Base-by-base conservation (phyloP, 2,329 filamentous ascomycete genomes). In the Fusarium burgessii region DNA sequence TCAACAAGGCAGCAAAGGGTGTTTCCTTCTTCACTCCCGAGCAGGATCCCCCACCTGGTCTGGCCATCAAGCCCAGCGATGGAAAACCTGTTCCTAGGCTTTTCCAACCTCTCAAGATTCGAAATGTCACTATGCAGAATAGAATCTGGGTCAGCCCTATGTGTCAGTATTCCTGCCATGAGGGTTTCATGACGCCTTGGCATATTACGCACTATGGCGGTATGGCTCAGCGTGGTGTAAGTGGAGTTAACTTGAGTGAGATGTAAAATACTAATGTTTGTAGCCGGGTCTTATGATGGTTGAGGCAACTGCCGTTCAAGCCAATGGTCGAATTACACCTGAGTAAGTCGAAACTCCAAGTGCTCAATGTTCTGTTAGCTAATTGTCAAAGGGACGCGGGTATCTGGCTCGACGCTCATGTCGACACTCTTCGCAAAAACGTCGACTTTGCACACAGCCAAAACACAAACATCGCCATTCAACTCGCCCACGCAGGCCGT, bases 181-280 rank as follows among this genome's bases (percentile, higher is more conserved):
- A 84, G 41, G 82, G 93, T 13, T 91, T 93, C 77, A 86, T 88
- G 70, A 93, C 90, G 0, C 82, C 87, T 65, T 95, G 91, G 91
- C 92, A 95, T 77, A 79, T 91, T 38, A 88, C 92, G 4, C 92
- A 94, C 73, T 83, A 93, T 33, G 92, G 92, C 20, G 91, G 91
- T 23, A 93, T 94, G 70, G 83, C 91, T 29, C 86, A 89, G 73
- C 89, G 92, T 5, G 92, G 92, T 1, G 90, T 80, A 72, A 73
- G 77, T 78, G 42, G 73, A 67, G n/a, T 17, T 46, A 5, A 13
- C 3, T 2, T 17, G 41, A 13, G 10, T 18, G n/a, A 18, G 17
- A 87, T 15, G 23, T 32, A 6, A 46, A n/a, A 40, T 9, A 12
- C 58, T 68, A 23, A 72, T 38, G 17, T 14, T 3, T 15, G 13